A percentile compares a stretch with the other conserved stretches of the same genome.
These are phyloP conservation scores for Sporothrix brasiliensis DNA, from an alignment of 2,329 filamentous ascomycete genomes.

Conservation along the genomic window DNA sequence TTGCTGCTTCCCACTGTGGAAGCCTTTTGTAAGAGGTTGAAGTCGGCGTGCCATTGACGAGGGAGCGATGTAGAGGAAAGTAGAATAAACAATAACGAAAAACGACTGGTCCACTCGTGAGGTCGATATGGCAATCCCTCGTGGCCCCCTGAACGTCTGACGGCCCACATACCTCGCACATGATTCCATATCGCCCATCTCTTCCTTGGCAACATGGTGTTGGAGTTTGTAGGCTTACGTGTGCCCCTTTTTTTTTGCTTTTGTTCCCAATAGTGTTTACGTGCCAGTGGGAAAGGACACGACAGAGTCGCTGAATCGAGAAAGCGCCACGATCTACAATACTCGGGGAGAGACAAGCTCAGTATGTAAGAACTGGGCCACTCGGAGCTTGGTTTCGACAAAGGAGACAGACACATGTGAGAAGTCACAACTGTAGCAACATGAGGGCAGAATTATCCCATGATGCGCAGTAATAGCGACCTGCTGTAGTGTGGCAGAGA, in stretches of 20 bases:
- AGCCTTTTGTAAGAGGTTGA: not conserved
- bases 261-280: not conserved
- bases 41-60: not conserved
- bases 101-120: not conserved
- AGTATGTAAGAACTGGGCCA: not conserved
- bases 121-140: not conserved
- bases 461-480: not conserved
- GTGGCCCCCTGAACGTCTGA: too few species aligned
- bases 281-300: not conserved
- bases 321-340: not conserved
- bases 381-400: not conserved
- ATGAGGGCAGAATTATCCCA: not conserved
- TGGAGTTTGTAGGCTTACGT: too few species aligned
- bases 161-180: too few species aligned
- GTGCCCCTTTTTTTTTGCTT: not conserved
- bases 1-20: not conserved
- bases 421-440: not conserved
- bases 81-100: not conserved
- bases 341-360: not conserved
- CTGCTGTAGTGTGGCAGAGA: not conserved
- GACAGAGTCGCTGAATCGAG: not conserved
- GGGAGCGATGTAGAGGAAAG: not conserved
- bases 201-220: too few species aligned
- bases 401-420: not conserved
- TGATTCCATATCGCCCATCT: too few species aligned